Evolutionary conservation across 768 basidiomycete genomes (phyloP).

Genomic region (Xerocomellus chrysenteron): DNA sequence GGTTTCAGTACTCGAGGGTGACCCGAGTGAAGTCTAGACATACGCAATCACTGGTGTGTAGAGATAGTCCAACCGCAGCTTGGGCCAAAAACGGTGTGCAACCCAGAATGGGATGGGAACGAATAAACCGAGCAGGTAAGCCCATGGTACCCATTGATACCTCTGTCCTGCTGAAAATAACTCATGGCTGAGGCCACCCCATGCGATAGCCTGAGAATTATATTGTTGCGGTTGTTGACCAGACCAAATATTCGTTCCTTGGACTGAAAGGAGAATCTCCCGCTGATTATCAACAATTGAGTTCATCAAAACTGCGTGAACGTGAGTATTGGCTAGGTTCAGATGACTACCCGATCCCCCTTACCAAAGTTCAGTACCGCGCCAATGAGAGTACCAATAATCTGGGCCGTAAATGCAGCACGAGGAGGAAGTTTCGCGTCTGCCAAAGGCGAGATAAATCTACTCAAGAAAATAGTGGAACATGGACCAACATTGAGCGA

Average conservation of each 20-base stretch:
- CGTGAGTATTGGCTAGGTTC: conserved; percentile 44
- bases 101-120: conserved; percentile 44
- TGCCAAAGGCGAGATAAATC: conserved; percentile 35
- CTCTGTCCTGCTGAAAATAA: conserved; percentile 32
- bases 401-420: conserved; percentile 61
- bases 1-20: conserved; percentile 6
- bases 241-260: conserved; percentile 46
- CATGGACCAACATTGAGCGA: conserved; percentile 22
- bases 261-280: conserved; percentile 50
- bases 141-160: conserved; percentile 44
- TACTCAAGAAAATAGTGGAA: conserved; percentile 31
- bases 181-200: conserved; percentile 41
- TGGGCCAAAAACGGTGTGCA: conserved; percentile 37
- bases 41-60: conserved; percentile 37
- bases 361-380: conserved; percentile 46
- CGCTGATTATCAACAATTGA: conserved; percentile 52
- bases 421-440: conserved; percentile 64
- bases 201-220: conserved; percentile 37
- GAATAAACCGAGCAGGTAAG: conserved; percentile 33
- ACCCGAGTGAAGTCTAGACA: background rate
- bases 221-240: conserved; percentile 33
- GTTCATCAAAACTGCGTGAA: conserved; percentile 47
- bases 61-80: conserved; percentile 25
- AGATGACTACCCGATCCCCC: conserved; percentile 43
- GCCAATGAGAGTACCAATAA: conserved; percentile 32